Conservation (phyloP, 306 rosid genomes). For the Prunus kanzakura region DNA sequence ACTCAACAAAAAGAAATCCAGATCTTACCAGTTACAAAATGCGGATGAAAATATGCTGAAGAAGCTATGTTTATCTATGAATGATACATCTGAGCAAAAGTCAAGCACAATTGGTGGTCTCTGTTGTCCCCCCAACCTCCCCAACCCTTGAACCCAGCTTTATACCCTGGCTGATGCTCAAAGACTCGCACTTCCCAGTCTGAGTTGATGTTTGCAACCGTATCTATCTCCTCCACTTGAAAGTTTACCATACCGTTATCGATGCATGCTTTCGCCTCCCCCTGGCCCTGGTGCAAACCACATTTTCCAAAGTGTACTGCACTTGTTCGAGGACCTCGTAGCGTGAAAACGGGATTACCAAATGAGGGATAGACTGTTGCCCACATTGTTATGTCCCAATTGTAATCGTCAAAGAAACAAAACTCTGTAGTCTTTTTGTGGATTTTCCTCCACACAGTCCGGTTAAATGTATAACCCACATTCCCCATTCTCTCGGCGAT, state of each 20-base stretch:
- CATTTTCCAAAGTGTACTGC: conserved; percentile 95
- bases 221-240: conserved; percentile 51
- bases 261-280: conserved; percentile 56
- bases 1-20: conserved; percentile 24
- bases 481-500: conserved; percentile 98
- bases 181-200: conserved; percentile 65
- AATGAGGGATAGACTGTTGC: conserved; percentile 94
- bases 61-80: conserved; percentile 23
- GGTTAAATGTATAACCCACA: conserved; percentile 78
- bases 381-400: conserved; percentile 99
- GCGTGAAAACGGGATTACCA: conserved; percentile 76
- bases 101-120: conserved; percentile 73
- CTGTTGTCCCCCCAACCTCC: conserved; percentile 98
- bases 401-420: conserved; percentile 89
- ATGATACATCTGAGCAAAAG: conserved; percentile 71
- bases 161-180: conserved; percentile 74
- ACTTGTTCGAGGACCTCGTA: conserved; percentile 84
- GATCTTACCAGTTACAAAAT: conserved; percentile 22
- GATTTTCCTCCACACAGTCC: conserved; percentile 86
- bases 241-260: conserved; percentile 67
- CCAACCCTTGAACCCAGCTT: conserved; percentile 95
- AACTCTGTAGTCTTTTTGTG: conserved; percentile 69
- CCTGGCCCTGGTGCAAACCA: conserved; percentile 98
- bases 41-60: neutral
- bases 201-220: conserved; percentile 58